Evolutionary conservation across 371 early-diverging fungal genomes (phyloP).

Genomic region (Rhizopus delemar): DNA sequence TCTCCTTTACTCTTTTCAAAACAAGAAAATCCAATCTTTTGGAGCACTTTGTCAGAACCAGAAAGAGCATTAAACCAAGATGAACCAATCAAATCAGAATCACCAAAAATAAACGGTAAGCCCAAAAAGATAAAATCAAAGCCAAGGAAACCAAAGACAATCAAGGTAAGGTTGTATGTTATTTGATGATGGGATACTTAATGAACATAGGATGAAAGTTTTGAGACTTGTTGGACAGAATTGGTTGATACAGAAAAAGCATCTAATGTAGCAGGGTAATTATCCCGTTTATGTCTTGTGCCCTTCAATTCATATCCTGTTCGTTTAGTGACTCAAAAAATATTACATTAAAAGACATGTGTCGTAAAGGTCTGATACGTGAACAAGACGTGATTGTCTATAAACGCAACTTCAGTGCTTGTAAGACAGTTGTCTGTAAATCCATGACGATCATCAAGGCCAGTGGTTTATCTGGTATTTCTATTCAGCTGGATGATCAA

Average conservation of each 20-base stretch:
- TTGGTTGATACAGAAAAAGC: constrained; percentile 44
- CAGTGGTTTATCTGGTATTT: constrained; percentile 44
- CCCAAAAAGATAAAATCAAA: constrained; percentile 2
- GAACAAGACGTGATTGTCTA: constrained; percentile 52
- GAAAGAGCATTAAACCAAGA: constrained; percentile 31
- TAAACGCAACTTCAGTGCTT: constrained; percentile 55
- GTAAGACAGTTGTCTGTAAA: constrained; percentile 50
- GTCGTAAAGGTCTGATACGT: constrained; percentile 50
- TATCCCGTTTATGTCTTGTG: neutral
- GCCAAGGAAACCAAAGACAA: constrained; percentile 4
- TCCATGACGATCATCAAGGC: constrained; percentile 53
- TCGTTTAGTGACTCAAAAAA: constrained; percentile 46
- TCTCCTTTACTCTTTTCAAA: constrained; percentile 35
- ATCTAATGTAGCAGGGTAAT: constrained; percentile 53
- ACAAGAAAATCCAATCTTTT: constrained; percentile 39
- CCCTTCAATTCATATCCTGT: neutral
- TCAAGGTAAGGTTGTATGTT: neutral
- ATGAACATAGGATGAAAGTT: constrained; percentile 32
- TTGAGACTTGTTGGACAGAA: constrained; percentile 48
- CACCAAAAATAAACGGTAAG: constrained; percentile 4
- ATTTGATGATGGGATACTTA: neutral
- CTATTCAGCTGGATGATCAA: constrained; percentile 44
- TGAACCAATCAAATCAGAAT: constrained; percentile 14
- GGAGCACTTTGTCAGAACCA: constrained; percentile 39
- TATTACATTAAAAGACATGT: constrained; percentile 56